Evolutionary conservation across 176 grass and related monocot species (phyloP).

Genomic region (Secale cereale): DNA sequence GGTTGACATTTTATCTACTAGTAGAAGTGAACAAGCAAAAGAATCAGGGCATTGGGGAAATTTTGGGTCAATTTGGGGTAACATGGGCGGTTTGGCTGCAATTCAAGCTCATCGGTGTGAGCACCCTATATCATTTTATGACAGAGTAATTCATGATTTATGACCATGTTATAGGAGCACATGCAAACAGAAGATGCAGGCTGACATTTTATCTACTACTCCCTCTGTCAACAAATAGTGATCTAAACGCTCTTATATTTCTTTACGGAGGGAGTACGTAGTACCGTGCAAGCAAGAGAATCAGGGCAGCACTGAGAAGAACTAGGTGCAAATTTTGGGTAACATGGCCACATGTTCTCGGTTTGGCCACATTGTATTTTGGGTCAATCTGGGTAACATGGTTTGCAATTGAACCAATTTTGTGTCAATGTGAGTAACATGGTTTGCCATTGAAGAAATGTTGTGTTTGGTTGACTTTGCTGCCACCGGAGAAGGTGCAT

Average conservation of each 20-base stretch:
- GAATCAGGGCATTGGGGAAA: not conserved
- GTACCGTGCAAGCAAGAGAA: too few relatives aligned
- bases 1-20: not conserved
- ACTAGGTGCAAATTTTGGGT: not conserved
- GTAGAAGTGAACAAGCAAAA: not conserved
- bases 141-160: not conserved
- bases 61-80: not conserved
- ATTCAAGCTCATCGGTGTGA: not conserved
- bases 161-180: not conserved
- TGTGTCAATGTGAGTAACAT: too few relatives aligned
- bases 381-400: too few relatives aligned
- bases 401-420: not conserved
- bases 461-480: not conserved
- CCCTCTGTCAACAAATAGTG: too few relatives aligned
- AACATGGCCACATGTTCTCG: too few relatives aligned
- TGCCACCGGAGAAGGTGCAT: not conserved
- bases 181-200: not conserved
- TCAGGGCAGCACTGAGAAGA: too few relatives aligned
- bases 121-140: conserved; percentile 47
- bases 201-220: too few relatives aligned
- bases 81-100: not conserved
- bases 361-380: too few relatives aligned
- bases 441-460: not conserved
- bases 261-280: too few relatives aligned
- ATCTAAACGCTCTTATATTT: too few relatives aligned